Conservation (phyloP, 805 yeast genomes). For the Candida chilensis region DNA sequence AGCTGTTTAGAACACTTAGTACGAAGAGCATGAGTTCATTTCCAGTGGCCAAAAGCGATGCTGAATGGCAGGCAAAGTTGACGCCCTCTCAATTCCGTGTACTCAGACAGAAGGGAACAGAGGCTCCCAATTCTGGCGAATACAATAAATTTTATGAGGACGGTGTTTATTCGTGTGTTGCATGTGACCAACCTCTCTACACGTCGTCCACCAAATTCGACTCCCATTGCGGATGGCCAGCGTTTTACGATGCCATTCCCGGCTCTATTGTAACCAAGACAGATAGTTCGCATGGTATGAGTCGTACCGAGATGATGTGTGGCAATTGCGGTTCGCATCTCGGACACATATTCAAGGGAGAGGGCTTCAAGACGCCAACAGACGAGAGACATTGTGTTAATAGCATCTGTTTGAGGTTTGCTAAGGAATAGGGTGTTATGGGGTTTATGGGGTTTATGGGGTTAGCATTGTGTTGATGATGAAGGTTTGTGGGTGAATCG, state of each 20-base stretch:
- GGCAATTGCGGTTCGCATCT: slow-evolving; percentile 85
- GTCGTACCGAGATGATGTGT: slow-evolving; percentile 84
- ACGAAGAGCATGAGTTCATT: no score
- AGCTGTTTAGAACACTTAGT: no score
- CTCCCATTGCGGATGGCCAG: slow-evolving; percentile 98
- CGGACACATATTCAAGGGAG: slow-evolving; percentile 93
- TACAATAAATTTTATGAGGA: slow-evolving; percentile 34
- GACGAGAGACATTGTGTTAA: slow-evolving; percentile 95
- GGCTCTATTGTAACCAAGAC: slow-evolving; percentile 56
- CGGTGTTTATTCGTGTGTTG: slow-evolving; percentile 82
- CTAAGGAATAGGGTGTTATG: slow-evolving; percentile 2
- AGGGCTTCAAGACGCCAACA: slow-evolving; percentile 83
- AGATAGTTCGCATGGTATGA: slow-evolving; percentile 69
- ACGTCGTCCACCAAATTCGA: slow-evolving; percentile 74
- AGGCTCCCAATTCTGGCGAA: slow-evolving; percentile 56
- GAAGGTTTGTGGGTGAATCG: no score
- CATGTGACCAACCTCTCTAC: slow-evolving; percentile 75
- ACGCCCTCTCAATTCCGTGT: slow-evolving; percentile 73
- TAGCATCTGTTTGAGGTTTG: slow-evolving; percentile 69
- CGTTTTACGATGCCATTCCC: slow-evolving; percentile 85
- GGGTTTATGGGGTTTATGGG: no score
- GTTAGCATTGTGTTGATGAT: no score
- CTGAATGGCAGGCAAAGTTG: slow-evolving; percentile 76
- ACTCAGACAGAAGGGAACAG: slow-evolving; percentile 67
- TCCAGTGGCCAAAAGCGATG: slow-evolving; percentile 26